Percentiles rank a stretch among this genome's conserved stretches.
Evolutionary conservation across 2,329 filamentous ascomycete species (phyloP).

Genomic region (Penicillium nordicum): DNA sequence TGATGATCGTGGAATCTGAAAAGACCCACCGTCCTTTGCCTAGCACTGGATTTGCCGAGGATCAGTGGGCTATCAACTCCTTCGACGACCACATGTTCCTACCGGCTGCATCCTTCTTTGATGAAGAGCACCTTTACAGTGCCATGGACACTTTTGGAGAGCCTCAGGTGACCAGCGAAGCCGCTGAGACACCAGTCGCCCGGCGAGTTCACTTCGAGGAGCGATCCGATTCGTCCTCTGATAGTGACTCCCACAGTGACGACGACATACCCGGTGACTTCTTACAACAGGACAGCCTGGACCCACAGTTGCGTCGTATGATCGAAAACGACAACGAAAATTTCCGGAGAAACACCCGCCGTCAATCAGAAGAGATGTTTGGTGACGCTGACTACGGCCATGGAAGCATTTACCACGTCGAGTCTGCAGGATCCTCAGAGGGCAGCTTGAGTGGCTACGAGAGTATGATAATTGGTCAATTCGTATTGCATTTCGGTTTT

Average conservation of each 20-base stretch:
- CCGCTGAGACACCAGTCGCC: slow-evolving; percentile 43
- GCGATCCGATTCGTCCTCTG: slow-evolving; percentile 61
- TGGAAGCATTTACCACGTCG: slow-evolving; percentile 44
- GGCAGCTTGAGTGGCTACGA: slow-evolving; percentile 54
- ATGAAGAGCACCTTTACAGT: slow-evolving; percentile 42
- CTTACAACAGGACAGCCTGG: slow-evolving; percentile 68
- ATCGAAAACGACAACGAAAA: slow-evolving; percentile 62
- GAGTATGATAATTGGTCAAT: slow-evolving; percentile 47
- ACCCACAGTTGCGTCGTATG: slow-evolving; percentile 68
- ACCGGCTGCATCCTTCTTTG: slow-evolving; percentile 41
- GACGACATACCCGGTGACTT: slow-evolving; percentile 76
- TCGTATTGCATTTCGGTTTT: slow-evolving; percentile 23
- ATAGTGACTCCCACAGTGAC: slow-evolving; percentile 51
- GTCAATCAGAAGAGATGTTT: slow-evolving; percentile 39
- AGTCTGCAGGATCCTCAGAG: slow-evolving; percentile 38
- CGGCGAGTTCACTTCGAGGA: slow-evolving; percentile 69
- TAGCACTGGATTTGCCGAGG: slow-evolving; percentile 23
- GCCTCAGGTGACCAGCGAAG: slow-evolving; percentile 35
- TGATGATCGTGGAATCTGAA: slow-evolving; percentile 59
- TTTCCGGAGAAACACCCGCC: slow-evolving; percentile 25
- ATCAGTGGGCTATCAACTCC: slow-evolving; percentile 52
- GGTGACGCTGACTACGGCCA: slow-evolving; percentile 40
- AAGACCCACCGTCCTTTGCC: slow-evolving; percentile 32
- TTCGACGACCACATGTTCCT: slow-evolving; percentile 44
- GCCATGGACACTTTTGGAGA: slow-evolving; percentile 40